Conservation (phyloP, 305 asterid genomes). For the Solanum hybrid region DNA sequence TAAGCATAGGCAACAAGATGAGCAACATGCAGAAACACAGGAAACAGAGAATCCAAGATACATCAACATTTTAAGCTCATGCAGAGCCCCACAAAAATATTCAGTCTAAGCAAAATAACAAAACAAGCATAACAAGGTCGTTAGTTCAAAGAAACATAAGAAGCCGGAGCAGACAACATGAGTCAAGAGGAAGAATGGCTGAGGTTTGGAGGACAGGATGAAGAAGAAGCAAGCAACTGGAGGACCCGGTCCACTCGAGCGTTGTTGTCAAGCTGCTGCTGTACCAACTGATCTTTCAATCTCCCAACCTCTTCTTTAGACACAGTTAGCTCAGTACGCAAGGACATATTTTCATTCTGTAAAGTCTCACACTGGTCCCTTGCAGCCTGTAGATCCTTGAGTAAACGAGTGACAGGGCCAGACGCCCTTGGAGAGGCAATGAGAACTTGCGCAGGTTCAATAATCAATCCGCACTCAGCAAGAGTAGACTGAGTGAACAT, state of each 20-base stretch:
- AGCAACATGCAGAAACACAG: not conserved
- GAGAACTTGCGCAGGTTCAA: not conserved
- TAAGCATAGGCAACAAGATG: not conserved
- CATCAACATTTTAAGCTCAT: not conserved
- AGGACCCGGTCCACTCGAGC: not conserved
- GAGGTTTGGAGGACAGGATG: not conserved
- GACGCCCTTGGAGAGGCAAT: not conserved
- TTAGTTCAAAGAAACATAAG: not conserved
- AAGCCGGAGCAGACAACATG: no score
- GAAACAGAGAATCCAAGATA: not conserved
- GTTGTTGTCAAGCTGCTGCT: not conserved
- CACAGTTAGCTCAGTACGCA: not conserved
- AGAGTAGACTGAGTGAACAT: not conserved
- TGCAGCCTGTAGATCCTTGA: not conserved
- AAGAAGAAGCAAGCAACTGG: not conserved
- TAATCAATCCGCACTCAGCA: not conserved
- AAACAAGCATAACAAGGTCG: not conserved
- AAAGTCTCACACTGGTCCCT: not conserved
- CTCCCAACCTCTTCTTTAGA: not conserved
- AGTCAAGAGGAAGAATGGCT: not conserved
- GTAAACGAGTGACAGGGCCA: not conserved
- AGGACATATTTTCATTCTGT: no score
- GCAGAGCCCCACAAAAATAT: not conserved
- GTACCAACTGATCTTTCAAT: not conserved
- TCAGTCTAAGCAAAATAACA: no score